A percentile compares a stretch with the other conserved stretches of the same genome.
phyloP scores from a whole-genome alignment of 2,329 filamentous ascomycete species.

The Epicoccum sorghinum region DNA sequence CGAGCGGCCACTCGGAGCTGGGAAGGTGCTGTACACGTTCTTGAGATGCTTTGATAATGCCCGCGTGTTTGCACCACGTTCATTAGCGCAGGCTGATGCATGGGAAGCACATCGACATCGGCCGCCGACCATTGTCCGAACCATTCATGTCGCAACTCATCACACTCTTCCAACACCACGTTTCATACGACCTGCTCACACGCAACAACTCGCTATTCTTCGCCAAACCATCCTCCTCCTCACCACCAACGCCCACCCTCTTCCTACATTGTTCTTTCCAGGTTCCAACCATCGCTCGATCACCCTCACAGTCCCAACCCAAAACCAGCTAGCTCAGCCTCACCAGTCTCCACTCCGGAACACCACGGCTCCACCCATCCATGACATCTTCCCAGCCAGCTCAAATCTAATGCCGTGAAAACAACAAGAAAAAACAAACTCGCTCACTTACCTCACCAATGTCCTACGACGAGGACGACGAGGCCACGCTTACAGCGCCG shows the following conservation, averaged over 20 bases:
- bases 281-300: not conserved
- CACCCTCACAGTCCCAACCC: not conserved
- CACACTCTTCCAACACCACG: not conserved
- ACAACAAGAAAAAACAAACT: not conserved
- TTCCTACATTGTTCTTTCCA: no score
- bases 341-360: not conserved
- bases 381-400: not conserved
- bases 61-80: not conserved
- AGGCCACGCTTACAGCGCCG: not conserved
- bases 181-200: not conserved
- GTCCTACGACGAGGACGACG: conserved; percentile 19
- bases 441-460: conserved; percentile 7
- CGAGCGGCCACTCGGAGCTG: no score
- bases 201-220: not conserved
- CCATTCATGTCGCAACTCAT: not conserved
- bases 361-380: conserved; percentile 1
- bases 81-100: not conserved
- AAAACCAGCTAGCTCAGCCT: conserved; percentile 15
- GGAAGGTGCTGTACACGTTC: not conserved
- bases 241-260: not conserved
- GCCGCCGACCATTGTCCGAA: not conserved
- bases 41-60: no score
- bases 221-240: no score
- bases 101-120: not conserved
- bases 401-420: not conserved